A percentile compares a stretch with the other conserved stretches of the same genome.
Evolutionary conservation across 2,329 filamentous ascomycete genomes (phyloP).

Genomic region (Seiridium cupressi): DNA sequence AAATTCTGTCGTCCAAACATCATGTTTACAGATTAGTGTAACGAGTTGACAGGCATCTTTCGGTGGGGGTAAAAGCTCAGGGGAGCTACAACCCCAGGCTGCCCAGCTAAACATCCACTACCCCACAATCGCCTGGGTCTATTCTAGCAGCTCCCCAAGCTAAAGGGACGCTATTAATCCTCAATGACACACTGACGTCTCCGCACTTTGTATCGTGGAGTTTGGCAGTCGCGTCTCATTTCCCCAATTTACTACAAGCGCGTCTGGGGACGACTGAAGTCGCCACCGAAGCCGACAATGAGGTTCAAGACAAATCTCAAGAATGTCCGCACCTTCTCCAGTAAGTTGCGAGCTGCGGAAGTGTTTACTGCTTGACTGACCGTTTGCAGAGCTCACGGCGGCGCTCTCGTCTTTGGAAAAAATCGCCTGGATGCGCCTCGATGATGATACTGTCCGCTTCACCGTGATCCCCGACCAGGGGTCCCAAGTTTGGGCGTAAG

Average conservation of each 20-base stretch:
- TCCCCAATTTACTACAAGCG: neutral
- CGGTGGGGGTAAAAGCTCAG: too few species aligned
- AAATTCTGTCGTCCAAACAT: too few species aligned
- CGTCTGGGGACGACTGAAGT: neutral
- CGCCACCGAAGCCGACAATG: constrained; percentile 41
- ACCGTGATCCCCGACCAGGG: constrained; percentile 94
- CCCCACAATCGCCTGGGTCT: neutral
- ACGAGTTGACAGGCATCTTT: too few species aligned
- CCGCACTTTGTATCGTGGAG: neutral
- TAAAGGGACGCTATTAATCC: neutral
- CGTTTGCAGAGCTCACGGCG: constrained; percentile 55
- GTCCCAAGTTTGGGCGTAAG: constrained; percentile 93
- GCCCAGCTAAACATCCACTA: neutral
- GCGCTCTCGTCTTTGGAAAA: constrained; percentile 70
- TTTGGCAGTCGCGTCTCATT: constrained; percentile 12
- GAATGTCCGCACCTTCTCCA: constrained; percentile 66
- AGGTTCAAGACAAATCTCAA: constrained; percentile 65
- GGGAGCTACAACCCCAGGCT: neutral
- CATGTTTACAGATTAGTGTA: too few species aligned
- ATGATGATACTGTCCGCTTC: constrained; percentile 84
- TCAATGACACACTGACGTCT: neutral
- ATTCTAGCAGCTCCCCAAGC: neutral
- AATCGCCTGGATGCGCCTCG: constrained; percentile 86
- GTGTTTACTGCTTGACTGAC: neutral
- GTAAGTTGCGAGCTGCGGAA: constrained; percentile 33